A percentile compares a stretch with the other conserved stretches of the same genome.
phyloP scores from a whole-genome alignment of 1,284 basidiomycete genomes.

The Ceratobasidium sp. region DNA sequence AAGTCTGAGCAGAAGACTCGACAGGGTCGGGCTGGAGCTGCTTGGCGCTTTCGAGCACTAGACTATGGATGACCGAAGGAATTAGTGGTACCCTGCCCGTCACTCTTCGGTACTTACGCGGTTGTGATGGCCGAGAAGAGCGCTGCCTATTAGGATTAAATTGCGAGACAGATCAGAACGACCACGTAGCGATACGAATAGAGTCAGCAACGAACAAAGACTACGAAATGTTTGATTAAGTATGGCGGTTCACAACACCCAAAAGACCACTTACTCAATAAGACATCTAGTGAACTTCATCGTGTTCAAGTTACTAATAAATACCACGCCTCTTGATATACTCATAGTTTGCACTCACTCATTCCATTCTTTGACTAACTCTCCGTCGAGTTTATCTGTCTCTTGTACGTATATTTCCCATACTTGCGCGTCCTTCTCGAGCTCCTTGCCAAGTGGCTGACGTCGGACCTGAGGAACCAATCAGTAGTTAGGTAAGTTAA shows the following conservation, averaged over 20 bases:
- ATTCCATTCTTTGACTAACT: background rate
- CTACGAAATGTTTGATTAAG: no score
- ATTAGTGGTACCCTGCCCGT: background rate
- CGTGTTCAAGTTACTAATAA: no score
- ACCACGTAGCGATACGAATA: no score
- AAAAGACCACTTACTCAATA: no score
- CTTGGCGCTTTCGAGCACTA: background rate
- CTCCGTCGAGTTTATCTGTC: background rate
- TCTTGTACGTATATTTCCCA: conserved; percentile 5
- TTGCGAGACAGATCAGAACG: no score
- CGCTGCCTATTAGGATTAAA: background rate
- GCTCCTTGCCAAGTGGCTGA: background rate
- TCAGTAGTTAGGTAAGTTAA: no score
- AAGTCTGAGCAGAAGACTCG: background rate
- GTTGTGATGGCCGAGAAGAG: conserved; percentile 2
- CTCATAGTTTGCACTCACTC: background rate
- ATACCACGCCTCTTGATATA: no score
- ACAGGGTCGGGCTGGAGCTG: background rate
- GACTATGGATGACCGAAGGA: background rate
- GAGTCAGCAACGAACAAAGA: no score
- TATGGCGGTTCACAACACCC: no score
- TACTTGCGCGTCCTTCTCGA: background rate
- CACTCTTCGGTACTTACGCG: background rate
- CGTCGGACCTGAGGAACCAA: no score
- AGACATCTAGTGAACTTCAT: no score